Base-by-base conservation (phyloP, 2,329 filamentous ascomycete genomes). In the Dothideomycetes sp. region DNA sequence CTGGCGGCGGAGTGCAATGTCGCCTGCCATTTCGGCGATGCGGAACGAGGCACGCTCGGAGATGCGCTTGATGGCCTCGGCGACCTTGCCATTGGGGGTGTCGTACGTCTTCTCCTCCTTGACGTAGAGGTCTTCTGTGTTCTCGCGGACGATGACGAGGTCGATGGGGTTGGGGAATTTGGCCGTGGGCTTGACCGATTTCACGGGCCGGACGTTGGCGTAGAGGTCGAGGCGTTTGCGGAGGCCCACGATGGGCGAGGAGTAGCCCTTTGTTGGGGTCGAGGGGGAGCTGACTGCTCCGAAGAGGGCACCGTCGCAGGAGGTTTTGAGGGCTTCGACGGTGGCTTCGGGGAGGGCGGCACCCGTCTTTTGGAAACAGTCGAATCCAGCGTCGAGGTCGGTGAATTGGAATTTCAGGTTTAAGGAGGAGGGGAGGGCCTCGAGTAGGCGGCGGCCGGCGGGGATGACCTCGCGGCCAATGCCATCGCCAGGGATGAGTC, bases 401-500 rank as follows among this genome's bases (percentile, higher is more conserved):
- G 91, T 77, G 65, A 96, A 98, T 61, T 82, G 84, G 73, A 96
- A 96, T 58, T 86, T 88, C 52, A 98, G 76, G 55, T 83, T 82
- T 35, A 95, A 70, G n/a, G 84, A 91, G n/a, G 81, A 65, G 24
- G 89, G 88, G 2, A 98, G 81, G 37, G 91, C 83, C 70, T 98
- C 89, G 57, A 98, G 84, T 52, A 96, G 72, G 48, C 84, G 81
- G 54, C 86, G 84, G 37, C 89, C 91, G 40, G 91, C 76, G 49
- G 91, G 91, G 64, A 98, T 96, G 62, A 98, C 91, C 68, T 98
- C 91, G 60, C 85, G 85, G 66, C 91, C 91, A 66, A 98, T 98
- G 65, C 91, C 91, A 68, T 98, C 91, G 58, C 91, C 91, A 54
- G 91, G 84, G 60, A 98, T 96, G 55, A 96, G 84, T 62, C 88